Evolutionary conservation across 305 asterid genomes (phyloP), one percentile per base, ranked within the genome.

Genomic region (Rubia tinctorum): DNA sequence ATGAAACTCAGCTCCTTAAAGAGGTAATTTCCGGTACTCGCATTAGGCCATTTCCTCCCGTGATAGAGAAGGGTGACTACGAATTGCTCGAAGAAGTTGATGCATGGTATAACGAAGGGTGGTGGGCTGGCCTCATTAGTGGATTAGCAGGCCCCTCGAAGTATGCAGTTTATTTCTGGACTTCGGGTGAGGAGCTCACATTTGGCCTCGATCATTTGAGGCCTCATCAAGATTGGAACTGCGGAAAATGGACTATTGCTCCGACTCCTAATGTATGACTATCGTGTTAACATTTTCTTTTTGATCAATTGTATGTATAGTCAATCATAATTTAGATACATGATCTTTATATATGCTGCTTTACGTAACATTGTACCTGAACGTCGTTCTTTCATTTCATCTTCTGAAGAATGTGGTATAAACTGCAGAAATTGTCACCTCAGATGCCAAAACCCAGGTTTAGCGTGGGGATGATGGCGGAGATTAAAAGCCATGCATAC

Each of bases 401-500:
- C 61, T 71, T 37, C 43, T 43, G 20, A 27, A 30, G 39, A 13
- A 60, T 8, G 51, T 60, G 56, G 25, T 20, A 42, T 44, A 63
- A 44, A 2, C 27, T 76, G 47, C 75, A 69, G 75, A 69, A 17
- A 49, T 39, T 27, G 40, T 49, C 75, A 45, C 27, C 78, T 40
- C 81, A 77, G 72, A 81, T 66, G 81, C 78, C 80, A 69, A 72
- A 66, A 37, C 71, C 56, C 30, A 12, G 0, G 62, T 83, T 83
- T 65, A 58, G 65, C 15, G 77, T 80, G 68, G 96, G 88, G 65
- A 86, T 83, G 85, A 34, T 77, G 73, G 96, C 84, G 71, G 96
- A 90, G 87, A 87, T 88, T 25, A 84, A 67, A 68, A 81, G 85
- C 43, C 77, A 80, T 68, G 93, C 85, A 75, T 85, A 85, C 78